These are phyloP conservation scores for Epichloe sibirici DNA, from an alignment of 2,329 filamentous ascomycete species.

Conservation along the genomic window DNA sequence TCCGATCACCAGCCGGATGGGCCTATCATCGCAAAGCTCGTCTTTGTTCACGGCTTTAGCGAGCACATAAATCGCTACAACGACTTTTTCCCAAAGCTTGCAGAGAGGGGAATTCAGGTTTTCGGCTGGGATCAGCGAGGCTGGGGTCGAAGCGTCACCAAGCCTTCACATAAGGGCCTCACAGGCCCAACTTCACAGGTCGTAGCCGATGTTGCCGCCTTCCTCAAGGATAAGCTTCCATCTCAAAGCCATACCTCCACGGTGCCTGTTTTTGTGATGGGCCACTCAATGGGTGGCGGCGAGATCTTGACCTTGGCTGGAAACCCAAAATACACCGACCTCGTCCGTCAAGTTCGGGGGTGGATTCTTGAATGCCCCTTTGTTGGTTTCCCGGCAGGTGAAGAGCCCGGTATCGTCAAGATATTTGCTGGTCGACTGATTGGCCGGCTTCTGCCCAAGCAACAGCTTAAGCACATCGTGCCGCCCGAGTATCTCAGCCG, in stretches of 20 bases:
- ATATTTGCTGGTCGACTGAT: constrained; percentile 56
- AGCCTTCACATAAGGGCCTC: constrained; percentile 50
- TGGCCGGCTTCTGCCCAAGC: constrained; percentile 52
- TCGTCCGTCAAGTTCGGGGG: constrained; percentile 53
- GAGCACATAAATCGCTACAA: constrained; percentile 74
- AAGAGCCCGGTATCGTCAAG: constrained; percentile 50
- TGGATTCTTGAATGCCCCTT: constrained; percentile 71
- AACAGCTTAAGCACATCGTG: constrained; percentile 55
- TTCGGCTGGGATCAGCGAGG: constrained; percentile 76
- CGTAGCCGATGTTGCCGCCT: constrained; percentile 65
- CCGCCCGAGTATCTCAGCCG: constrained; percentile 53
- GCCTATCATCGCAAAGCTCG: constrained; percentile 53
- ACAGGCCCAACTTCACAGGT: constrained; percentile 65
- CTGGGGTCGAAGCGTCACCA: constrained; percentile 65
- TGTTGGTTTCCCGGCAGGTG: constrained; percentile 55
- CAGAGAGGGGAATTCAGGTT: constrained; percentile 59
- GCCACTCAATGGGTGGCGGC: constrained; percentile 84
- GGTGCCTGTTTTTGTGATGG: constrained; percentile 68
- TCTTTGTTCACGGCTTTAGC: constrained; percentile 83
- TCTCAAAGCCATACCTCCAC: constrained; percentile 16
- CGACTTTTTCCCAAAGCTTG: constrained; percentile 59
- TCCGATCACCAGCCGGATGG: constrained; percentile 35
- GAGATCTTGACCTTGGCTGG: constrained; percentile 53
- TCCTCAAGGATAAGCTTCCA: constrained; percentile 50
- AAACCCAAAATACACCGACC: constrained; percentile 35